phyloP scores from a whole-genome alignment of 1,284 basidiomycete genomes.

The Neolentinus lepideus region DNA sequence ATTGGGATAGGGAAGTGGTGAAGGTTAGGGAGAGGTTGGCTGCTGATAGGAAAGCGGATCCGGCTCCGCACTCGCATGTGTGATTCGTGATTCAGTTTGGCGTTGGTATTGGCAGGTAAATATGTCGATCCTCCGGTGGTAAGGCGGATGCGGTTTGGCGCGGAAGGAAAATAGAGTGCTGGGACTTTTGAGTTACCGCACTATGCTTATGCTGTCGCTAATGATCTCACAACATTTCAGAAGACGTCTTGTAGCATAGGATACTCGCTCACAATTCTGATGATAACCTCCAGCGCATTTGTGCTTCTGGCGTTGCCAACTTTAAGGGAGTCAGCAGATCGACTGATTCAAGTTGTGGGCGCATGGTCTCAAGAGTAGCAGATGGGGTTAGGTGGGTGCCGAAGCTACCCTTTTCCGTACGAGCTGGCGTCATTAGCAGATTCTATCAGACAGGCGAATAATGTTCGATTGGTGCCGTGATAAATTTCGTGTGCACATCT shows the following conservation, averaged over 20 bases:
- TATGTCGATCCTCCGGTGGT: no score
- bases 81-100: neutral
- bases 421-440: neutral
- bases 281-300: no score
- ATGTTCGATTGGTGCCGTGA: no score
- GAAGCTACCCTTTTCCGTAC: neutral
- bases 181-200: neutral
- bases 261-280: neutral
- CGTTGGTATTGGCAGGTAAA: no score
- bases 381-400: neutral
- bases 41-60: conserved; percentile 17
- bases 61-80: neutral
- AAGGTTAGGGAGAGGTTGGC: conserved; percentile 47
- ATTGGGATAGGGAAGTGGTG: conserved; percentile 57
- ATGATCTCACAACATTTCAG: neutral
- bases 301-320: no score
- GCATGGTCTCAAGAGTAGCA: neutral
- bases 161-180: neutral
- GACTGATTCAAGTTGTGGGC: neutral
- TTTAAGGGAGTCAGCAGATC: neutral
- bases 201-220: neutral
- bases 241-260: neutral
- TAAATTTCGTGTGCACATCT: no score
- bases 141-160: neutral
- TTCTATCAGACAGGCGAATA: neutral